phyloP scores from a whole-genome alignment of 371 early-diverging fungal species.

The Mortierella sp. region DNA sequence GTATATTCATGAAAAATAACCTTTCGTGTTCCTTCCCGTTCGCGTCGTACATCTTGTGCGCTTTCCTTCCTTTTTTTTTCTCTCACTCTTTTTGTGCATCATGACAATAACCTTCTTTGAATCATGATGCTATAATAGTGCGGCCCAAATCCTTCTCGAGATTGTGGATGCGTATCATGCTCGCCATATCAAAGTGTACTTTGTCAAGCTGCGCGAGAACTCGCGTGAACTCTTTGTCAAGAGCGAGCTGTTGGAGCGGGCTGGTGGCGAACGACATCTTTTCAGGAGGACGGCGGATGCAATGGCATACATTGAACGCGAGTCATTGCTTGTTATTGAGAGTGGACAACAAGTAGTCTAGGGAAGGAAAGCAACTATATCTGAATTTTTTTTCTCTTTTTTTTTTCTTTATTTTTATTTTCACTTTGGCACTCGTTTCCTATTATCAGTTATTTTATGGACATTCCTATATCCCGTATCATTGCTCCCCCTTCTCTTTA shows the following conservation, averaged over 20 bases:
- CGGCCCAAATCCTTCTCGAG: slow-evolving; percentile 88
- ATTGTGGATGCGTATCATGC: slow-evolving; percentile 86
- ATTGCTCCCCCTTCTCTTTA: no score
- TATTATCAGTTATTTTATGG: not conserved
- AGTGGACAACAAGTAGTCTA: slow-evolving; percentile 26
- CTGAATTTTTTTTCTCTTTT: not conserved
- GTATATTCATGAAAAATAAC: no score
- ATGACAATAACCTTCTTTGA: no score
- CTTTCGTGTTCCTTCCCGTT: no score
- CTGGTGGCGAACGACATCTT: slow-evolving; percentile 72
- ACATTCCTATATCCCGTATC: no score
- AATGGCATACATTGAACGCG: slow-evolving; percentile 40
- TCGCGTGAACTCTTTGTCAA: slow-evolving; percentile 75
- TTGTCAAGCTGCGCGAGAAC: slow-evolving; percentile 82
- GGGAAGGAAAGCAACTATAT: not conserved
- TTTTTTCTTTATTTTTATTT: not conserved
- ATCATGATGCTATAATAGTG: no score
- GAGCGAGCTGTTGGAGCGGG: slow-evolving; percentile 72
- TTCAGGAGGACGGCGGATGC: slow-evolving; percentile 53
- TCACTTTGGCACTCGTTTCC: not conserved
- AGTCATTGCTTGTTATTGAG: slow-evolving; percentile 19
- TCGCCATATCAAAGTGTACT: slow-evolving; percentile 81
- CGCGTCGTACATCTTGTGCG: no score
- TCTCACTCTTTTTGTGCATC: no score
- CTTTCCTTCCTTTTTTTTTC: not conserved